phyloP scores from a whole-genome alignment of 257 asterid species.

The Ajuga chamaepitys region DNA sequence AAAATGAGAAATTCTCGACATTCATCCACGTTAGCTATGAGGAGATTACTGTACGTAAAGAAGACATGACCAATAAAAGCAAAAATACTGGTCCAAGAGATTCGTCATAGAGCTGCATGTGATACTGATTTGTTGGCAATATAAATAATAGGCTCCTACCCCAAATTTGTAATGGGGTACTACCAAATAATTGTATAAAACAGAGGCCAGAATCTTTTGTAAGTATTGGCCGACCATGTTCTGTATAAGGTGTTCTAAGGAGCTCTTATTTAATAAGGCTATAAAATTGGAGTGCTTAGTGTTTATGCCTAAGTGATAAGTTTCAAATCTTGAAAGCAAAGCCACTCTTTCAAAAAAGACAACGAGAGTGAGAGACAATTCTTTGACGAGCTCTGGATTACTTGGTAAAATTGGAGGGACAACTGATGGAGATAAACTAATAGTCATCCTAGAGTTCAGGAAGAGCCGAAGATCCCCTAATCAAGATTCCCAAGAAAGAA shows the following conservation, averaged over 20 bases:
- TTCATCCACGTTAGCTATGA: too few species aligned
- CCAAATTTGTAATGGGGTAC: too few species aligned
- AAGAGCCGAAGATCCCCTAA: background rate
- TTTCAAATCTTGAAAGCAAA: background rate
- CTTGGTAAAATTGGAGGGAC: background rate
- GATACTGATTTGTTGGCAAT: background rate
- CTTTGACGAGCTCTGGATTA: background rate
- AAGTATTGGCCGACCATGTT: background rate
- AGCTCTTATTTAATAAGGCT: background rate
- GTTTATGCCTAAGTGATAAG: too few species aligned
- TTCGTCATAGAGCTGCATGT: background rate
- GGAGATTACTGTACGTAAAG: too few species aligned
- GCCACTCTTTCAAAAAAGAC: background rate
- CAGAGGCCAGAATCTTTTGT: too few species aligned
- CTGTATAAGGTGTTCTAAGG: background rate
- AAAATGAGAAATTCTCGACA: background rate
- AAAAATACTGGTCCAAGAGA: background rate
- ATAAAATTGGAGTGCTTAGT: background rate
- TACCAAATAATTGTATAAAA: too few species aligned
- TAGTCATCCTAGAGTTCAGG: background rate
- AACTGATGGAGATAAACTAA: background rate
- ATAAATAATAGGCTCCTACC: background rate
- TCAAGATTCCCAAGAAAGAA: background rate
- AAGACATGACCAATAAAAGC: too few species aligned
- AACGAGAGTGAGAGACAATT: background rate